Evolutionary conservation across 2,329 filamentous ascomycete genomes (phyloP).

Genomic region (Paraconiothyrium sp.): DNA sequence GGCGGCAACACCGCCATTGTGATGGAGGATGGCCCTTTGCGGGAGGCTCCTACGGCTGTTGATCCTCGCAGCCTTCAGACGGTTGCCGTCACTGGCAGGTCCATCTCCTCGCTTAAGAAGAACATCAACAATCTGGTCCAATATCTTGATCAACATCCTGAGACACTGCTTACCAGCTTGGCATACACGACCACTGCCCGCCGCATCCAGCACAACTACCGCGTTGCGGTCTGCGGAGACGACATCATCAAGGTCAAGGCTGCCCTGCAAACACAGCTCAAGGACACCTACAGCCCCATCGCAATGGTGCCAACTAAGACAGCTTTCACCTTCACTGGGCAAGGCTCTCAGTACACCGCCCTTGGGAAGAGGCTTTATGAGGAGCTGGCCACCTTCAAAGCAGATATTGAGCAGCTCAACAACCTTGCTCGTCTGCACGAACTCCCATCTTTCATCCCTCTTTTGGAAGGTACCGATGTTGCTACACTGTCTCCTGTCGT

Average conservation of each 20-base stretch:
- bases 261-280: slow-evolving; percentile 57
- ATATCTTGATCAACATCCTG: slow-evolving; percentile 57
- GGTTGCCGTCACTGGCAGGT: slow-evolving; percentile 61
- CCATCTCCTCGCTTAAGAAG: slow-evolving; percentile 61
- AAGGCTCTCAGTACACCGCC: slow-evolving; percentile 63
- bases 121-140: slow-evolving; percentile 60
- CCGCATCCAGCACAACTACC: slow-evolving; percentile 64
- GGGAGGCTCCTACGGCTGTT: slow-evolving; percentile 50
- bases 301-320: slow-evolving; percentile 62
- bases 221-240: slow-evolving; percentile 57
- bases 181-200: slow-evolving; percentile 64
- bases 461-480: slow-evolving; percentile 60
- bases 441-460: slow-evolving; percentile 60
- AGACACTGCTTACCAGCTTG: slow-evolving; percentile 58
- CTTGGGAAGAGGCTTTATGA: slow-evolving; percentile 61
- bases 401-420: slow-evolving; percentile 61
- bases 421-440: slow-evolving; percentile 57
- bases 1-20: slow-evolving; percentile 64
- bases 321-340: slow-evolving; percentile 63
- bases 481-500: slow-evolving; percentile 61
- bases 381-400: slow-evolving; percentile 58
- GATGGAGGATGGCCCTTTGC: slow-evolving; percentile 61
- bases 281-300: slow-evolving; percentile 62
- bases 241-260: slow-evolving; percentile 59
- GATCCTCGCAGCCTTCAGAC: slow-evolving; percentile 60